Percentiles rank a stretch among this genome's conserved stretches.
phyloP scores from a whole-genome alignment of 2,329 filamentous ascomycete genomes.

The Fusarium sp. region DNA sequence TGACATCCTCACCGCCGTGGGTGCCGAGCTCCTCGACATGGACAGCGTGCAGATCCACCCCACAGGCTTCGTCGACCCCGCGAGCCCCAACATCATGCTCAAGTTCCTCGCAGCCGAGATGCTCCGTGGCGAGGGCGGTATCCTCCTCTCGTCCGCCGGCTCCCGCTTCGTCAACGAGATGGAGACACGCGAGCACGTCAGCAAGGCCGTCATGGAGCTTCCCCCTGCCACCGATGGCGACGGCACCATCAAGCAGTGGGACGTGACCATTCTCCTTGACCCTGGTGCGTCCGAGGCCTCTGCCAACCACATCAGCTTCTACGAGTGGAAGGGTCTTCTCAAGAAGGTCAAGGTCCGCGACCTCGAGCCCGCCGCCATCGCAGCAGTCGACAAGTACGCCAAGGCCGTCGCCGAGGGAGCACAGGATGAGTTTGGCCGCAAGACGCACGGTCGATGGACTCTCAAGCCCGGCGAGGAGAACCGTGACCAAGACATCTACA shows the following conservation, averaged over 20 bases:
- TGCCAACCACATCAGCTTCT: constrained; percentile 70
- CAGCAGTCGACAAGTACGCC: constrained; percentile 63
- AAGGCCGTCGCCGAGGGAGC: constrained; percentile 53
- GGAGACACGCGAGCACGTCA: constrained; percentile 68
- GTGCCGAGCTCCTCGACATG: constrained; percentile 62
- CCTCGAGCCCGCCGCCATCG: constrained; percentile 54
- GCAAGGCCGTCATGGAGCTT: constrained; percentile 61
- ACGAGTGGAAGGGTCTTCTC: constrained; percentile 71
- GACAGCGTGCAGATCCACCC: constrained; percentile 73
- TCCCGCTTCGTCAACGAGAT: constrained; percentile 72
- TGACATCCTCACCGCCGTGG: constrained; percentile 52
- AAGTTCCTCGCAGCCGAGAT: constrained; percentile 75
- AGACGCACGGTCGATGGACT: constrained; percentile 66
- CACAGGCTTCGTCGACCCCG: constrained; percentile 71
- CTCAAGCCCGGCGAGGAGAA: constrained; percentile 57
- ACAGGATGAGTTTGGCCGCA: constrained; percentile 60
- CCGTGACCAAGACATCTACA: constrained; percentile 64
- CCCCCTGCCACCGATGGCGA: constrained; percentile 47
- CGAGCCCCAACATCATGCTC: constrained; percentile 56
- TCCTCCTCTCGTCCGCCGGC: constrained; percentile 61
- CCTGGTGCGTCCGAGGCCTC: constrained; percentile 66
- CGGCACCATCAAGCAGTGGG: constrained; percentile 62
- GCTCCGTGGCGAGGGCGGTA: constrained; percentile 71
- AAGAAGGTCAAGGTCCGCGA: constrained; percentile 66
- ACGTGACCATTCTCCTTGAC: constrained; percentile 69